Conservation (phyloP, 2,329 filamentous ascomycete genomes). For the Alternaria metachromatica region DNA sequence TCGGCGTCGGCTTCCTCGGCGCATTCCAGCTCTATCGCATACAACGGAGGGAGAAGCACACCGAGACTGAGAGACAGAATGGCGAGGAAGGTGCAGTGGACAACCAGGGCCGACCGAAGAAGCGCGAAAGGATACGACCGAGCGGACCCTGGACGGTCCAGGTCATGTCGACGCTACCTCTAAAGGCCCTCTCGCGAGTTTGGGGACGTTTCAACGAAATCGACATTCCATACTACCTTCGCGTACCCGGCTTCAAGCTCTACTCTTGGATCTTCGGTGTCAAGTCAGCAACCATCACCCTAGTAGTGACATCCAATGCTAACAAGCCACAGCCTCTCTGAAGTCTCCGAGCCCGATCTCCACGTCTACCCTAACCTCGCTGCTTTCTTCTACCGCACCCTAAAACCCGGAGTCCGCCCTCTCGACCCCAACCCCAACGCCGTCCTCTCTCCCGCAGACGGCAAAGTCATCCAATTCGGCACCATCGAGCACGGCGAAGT, state of each 20-base stretch:
- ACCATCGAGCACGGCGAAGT: slow-evolving; percentile 92
- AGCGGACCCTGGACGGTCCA: slow-evolving; percentile 93
- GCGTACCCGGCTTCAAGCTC: slow-evolving; percentile 87
- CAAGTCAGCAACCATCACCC: slow-evolving; percentile 54
- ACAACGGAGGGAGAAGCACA: slow-evolving; percentile 58
- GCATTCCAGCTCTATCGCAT: slow-evolving; percentile 84
- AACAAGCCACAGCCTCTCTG: slow-evolving; percentile 67
- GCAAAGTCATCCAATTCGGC: slow-evolving; percentile 88
- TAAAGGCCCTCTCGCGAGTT: slow-evolving; percentile 86
- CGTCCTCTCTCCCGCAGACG: slow-evolving; percentile 87
- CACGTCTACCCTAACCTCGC: slow-evolving; percentile 91
- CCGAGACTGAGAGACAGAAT: slow-evolving; percentile 47
- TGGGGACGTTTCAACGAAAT: slow-evolving; percentile 95
- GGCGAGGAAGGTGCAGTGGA: slow-evolving; percentile 55
- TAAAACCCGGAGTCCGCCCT: slow-evolving; percentile 87
- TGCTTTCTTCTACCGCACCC: slow-evolving; percentile 93
- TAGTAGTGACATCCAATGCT: slow-evolving; percentile 27
- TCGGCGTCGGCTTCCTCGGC: slow-evolving; percentile 85
- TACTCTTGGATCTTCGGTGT: slow-evolving; percentile 94
- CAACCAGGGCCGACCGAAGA: slow-evolving; percentile 54
- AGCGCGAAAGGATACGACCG: slow-evolving; percentile 71
- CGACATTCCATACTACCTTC: slow-evolving; percentile 83
- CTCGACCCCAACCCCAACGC: slow-evolving; percentile 82
- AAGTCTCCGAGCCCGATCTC: slow-evolving; percentile 87
- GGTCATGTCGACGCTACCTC: slow-evolving; percentile 88